phyloP scores from a whole-genome alignment of 768 basidiomycete genomes.

The Hirschioporus abietinus region DNA sequence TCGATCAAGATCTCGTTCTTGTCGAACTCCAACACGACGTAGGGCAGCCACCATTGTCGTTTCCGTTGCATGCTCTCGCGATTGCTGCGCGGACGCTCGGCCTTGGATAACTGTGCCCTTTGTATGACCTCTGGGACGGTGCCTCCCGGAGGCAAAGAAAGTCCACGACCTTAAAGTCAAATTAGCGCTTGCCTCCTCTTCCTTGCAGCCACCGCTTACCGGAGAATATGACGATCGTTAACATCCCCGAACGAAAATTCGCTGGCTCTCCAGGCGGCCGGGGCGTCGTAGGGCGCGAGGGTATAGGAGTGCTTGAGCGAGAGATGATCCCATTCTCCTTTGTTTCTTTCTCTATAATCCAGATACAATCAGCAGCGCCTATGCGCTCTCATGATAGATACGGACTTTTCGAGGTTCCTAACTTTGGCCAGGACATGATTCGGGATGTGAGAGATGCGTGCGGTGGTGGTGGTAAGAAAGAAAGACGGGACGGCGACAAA shows the following conservation, averaged over 20 bases:
- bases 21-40: slow-evolving; percentile 95
- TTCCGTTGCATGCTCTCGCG: slow-evolving; percentile 90
- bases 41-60: slow-evolving; percentile 94
- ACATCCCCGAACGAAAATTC: slow-evolving; percentile 79
- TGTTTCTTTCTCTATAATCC: slow-evolving; percentile 43
- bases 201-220: slow-evolving; percentile 38
- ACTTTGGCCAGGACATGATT: neutral
- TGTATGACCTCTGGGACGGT: slow-evolving; percentile 82
- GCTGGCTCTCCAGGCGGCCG: slow-evolving; percentile 28
- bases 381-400: neutral
- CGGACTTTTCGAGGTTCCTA: slow-evolving; percentile 10
- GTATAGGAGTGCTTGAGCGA: slow-evolving; percentile 75
- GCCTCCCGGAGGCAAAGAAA: slow-evolving; percentile 73
- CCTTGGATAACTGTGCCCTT: slow-evolving; percentile 43
- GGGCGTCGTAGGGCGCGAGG: slow-evolving; percentile 77
- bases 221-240: slow-evolving; percentile 94
- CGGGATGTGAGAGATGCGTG: neutral
- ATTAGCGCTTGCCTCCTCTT: neutral
- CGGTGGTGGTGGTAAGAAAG: neutral
- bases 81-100: slow-evolving; percentile 57
- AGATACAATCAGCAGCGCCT: neutral
- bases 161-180: slow-evolving; percentile 62
- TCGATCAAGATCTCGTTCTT: slow-evolving; percentile 97
- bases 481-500: neutral
- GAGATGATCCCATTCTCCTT: slow-evolving; percentile 69